Evolutionary conservation across 2,329 filamentous ascomycete species (phyloP), one percentile per base, ranked within the genome.

Genomic region (Claviceps arundinis): DNA sequence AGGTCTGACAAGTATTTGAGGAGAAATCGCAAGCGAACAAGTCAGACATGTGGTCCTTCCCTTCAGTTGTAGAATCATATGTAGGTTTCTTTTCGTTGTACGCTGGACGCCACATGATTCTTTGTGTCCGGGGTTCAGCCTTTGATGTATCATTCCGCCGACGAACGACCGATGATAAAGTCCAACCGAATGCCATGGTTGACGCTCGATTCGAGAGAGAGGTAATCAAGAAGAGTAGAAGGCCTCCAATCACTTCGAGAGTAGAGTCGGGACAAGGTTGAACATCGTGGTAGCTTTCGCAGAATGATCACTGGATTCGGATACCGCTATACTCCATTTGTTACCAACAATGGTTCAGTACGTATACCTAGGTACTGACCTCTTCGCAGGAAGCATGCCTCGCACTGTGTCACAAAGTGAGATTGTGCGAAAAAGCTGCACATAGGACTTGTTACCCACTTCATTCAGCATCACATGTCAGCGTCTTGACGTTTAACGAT

Each of bases 81-180:
- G 1, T 6, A 4, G 22, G 22, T 22, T 43, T 11, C 40, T 11
- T 6, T 17, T 17, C 19, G 22, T 19, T 22, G 26, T n/a, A 22
- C 24, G n/a, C 17, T 17, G 11, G 5, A 26, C 22, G 42, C 22
- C 42, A 44, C 42, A 19, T 26, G 14, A 19, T 3, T 26, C 17
- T 17, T n/a, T 11, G 47, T 26, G 13, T 30, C 30, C 45, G 16
- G 30, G 30, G 45, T 14, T 47, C 45, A 37, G 30, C n/a, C 30
- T 37, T 37, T 4, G 9, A n/a, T 37, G 17, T 22, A 37, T 22
- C n/a, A 37, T 52, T 41, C 26, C 40, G 47, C 51, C 51, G 47
- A 52, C 19, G 37, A 52, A 52, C 41, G 47, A 52, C 51, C 51
- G 47, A 49, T 22, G 37, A 17, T 17, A 1, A 11, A 34, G 30